Base-by-base conservation (phyloP, 2,329 filamentous ascomycete genomes). In the Fusarium citri region DNA sequence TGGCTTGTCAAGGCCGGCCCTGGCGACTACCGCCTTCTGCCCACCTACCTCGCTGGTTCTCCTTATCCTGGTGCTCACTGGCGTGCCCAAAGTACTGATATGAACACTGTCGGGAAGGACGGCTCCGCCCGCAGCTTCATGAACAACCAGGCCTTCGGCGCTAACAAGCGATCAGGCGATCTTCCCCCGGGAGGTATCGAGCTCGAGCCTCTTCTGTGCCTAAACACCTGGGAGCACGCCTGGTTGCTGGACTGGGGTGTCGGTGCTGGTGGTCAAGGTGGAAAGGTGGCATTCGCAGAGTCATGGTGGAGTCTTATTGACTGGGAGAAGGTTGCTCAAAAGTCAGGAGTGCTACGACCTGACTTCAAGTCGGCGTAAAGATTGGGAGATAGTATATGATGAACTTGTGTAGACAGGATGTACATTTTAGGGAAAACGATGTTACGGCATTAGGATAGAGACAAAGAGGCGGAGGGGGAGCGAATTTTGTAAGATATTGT, bases 141-240 rank as follows among this genome's bases (percentile, higher is more conserved):
- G 69, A 79, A 80, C 72, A 75, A 82, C 64, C 79, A 80, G 66
- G 68, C 76, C 14, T 72, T 72, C 20, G 77, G 78, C 37, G 61
- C 69, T 26, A 75, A 65, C 64, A 76, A 72, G 67, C 72, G 77
- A 54, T 64, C 56, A 16, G 72, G 67, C 34, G 76, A 79, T 47
- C 79, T 86, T 63, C 86, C 89, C 8, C 89, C 91, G 3, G 92
- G 91, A 41, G 91, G 90, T 61, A 86, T 89, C 69, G 86, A 91
- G 50, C 80, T 94, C 34, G 85, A 89, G 59, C 94, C 95, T 15
- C 85, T 98, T 65, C 83, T 99, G 74, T 98, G 95, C 78, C 87
- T 98, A 64, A 98, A 94, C 82, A 97, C 94, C 8, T 99, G 96
- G 96, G 91, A 98, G 84, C 96, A 98, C 81, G 91, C 92, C 11